Percentiles rank a stretch among this genome's conserved stretches.
Conservation (phyloP, 2,329 filamentous ascomycete species). For the Mycosphaerelloides madeirae region DNA sequence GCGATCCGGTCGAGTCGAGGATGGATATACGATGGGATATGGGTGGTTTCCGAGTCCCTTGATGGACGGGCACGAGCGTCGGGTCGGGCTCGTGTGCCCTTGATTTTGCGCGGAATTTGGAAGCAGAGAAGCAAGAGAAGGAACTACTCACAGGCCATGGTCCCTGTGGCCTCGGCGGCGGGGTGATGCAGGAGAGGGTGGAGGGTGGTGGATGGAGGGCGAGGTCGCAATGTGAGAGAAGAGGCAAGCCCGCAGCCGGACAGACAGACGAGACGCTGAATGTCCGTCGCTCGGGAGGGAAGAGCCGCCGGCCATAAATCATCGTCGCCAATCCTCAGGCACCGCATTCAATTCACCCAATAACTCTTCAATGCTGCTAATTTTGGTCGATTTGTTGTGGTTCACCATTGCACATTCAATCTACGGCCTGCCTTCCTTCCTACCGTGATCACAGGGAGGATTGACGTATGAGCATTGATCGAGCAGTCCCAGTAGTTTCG, state of each 20-base stretch:
- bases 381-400: background rate
- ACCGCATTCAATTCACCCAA: no score
- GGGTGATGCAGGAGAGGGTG: conserved; percentile 11
- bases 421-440: no score
- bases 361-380: no score
- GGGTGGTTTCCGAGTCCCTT: conserved; percentile 19
- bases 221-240: conserved; percentile 1
- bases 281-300: background rate
- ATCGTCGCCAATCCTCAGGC: no score
- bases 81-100: conserved; percentile 11
- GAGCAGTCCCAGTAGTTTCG: no score
- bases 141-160: conserved; percentile 57
- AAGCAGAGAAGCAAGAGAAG: conserved; percentile 31
- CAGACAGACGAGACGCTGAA: background rate
- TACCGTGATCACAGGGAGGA: no score
- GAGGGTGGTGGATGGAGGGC: background rate
- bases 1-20: conserved; percentile 14
- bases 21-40: conserved; percentile 26
- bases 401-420: no score
- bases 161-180: conserved; percentile 32
- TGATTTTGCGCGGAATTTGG: conserved; percentile 15
- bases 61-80: conserved; percentile 24
- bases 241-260: background rate
- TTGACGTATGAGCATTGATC: no score
- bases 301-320: no score